Percentiles rank a stretch among this genome's conserved stretches.
phyloP scores from a whole-genome alignment of 768 basidiomycete genomes.

The Polyporus arcularius region DNA sequence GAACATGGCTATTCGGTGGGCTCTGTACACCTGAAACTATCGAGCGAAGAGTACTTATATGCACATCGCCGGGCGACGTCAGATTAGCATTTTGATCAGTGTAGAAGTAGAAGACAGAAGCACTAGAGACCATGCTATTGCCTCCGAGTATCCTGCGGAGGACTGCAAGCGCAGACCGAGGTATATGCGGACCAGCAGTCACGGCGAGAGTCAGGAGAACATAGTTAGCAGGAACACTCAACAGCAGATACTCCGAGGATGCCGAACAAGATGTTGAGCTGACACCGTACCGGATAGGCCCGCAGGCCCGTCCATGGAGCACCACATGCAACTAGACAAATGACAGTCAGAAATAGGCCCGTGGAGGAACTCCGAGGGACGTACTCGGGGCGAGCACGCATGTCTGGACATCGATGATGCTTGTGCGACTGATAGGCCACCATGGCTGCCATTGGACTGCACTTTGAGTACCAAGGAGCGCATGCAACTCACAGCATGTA shows the following conservation, averaged over 20 bases:
- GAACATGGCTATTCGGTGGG: conserved; percentile 12
- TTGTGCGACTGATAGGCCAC: no score
- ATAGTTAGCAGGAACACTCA: conserved; percentile 5
- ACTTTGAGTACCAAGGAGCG: no score
- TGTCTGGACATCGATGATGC: neutral
- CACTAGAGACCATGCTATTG: conserved; percentile 8
- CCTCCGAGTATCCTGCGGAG: conserved; percentile 15
- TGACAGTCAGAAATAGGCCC: neutral
- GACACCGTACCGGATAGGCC: conserved; percentile 11
- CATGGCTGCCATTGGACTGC: no score
- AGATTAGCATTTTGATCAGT: neutral
- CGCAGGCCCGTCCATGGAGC: neutral
- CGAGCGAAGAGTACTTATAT: conserved; percentile 3
- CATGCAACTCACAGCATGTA: no score
- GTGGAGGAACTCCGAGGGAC: neutral
- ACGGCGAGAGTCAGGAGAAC: conserved; percentile 7
- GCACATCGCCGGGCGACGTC: neutral
- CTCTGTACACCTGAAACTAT: neutral
- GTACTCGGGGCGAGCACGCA: neutral
- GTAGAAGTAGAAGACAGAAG: neutral
- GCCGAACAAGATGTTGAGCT: neutral
- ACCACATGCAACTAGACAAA: neutral
- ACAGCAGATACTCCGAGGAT: conserved; percentile 8
- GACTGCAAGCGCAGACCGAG: conserved; percentile 5
- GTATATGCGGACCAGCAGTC: conserved; percentile 13